Percentiles rank a stretch among this genome's conserved stretches.
These are phyloP conservation scores for Stentor coeruleus DNA, from an alignment of 73 alveolate genomes.

Conservation along the genomic window DNA sequence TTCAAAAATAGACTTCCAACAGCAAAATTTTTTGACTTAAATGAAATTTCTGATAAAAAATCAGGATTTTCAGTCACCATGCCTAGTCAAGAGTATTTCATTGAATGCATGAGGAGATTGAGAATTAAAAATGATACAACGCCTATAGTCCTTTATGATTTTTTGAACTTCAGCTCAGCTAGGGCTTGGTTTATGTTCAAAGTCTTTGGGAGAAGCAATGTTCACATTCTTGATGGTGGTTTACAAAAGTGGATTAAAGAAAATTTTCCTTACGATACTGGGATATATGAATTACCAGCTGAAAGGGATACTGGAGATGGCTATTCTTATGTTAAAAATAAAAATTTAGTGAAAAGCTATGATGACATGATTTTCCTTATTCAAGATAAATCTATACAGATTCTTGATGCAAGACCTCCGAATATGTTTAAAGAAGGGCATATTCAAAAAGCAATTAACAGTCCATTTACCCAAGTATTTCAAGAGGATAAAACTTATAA, in stretches of 20 bases:
- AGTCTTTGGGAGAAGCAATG: slow-evolving; percentile 42
- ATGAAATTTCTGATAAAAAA: slow-evolving; percentile 40
- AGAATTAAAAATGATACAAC: slow-evolving; percentile 20
- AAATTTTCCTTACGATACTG: slow-evolving; percentile 31
- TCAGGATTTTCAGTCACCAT: slow-evolving; percentile 30
- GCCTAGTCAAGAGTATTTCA: slow-evolving; percentile 33
- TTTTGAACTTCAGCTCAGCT: slow-evolving; percentile 27
- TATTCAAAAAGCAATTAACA: slow-evolving; percentile 29
- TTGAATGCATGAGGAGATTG: slow-evolving; percentile 29
- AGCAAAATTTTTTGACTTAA: slow-evolving; percentile 43
- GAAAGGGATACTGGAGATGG: background rate
- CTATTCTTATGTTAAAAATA: no score
- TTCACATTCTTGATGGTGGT: slow-evolving; percentile 49
- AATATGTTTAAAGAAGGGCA: slow-evolving; percentile 39
- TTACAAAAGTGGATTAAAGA: slow-evolving; percentile 39
- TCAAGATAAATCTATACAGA: background rate
- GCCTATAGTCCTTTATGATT: slow-evolving; percentile 39
- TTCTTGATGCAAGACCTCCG: slow-evolving; percentile 48
- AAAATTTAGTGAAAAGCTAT: background rate
- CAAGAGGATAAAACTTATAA: slow-evolving; percentile 35
- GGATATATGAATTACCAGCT: slow-evolving; percentile 13
- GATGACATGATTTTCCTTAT: background rate
- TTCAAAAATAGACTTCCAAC: slow-evolving; percentile 26
- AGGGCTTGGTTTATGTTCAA: slow-evolving; percentile 41
- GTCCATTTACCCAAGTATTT: slow-evolving; percentile 5